Evolutionary conservation across 495 filamentous ascomycete species (phyloP).

Genomic region (Aspergillus diversus): DNA sequence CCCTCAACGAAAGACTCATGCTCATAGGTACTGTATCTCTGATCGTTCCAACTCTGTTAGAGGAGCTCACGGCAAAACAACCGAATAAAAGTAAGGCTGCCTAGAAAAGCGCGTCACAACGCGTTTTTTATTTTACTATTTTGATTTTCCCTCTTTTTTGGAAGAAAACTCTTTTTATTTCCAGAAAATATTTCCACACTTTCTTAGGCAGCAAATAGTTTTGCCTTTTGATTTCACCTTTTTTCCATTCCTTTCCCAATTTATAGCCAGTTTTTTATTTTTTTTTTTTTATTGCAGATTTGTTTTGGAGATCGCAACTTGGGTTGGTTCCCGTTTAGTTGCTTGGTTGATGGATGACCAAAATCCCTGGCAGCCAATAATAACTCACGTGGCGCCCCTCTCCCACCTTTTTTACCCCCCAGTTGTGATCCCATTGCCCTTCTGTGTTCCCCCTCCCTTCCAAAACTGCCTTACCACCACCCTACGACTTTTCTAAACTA

Average conservation of each 20-base stretch:
- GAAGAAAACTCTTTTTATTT: not conserved
- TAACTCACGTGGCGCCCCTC: constrained; percentile 16
- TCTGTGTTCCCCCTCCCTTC: constrained; percentile 7
- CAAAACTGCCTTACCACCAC: not conserved
- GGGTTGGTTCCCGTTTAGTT: not conserved
- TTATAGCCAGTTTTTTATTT: not conserved
- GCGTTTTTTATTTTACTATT: constrained; percentile 3
- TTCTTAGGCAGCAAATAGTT: not conserved
- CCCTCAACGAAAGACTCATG: constrained; percentile 9
- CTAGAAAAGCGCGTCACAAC: constrained; percentile 1
- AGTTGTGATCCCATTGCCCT: constrained; percentile 20
- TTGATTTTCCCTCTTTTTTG: not conserved
- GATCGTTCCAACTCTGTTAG: not conserved
- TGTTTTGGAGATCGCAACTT: constrained; percentile 3
- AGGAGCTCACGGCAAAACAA: constrained; percentile 3
- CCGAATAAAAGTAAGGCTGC: constrained; percentile 14
- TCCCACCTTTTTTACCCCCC: constrained; percentile 10
- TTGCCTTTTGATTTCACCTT: not conserved
- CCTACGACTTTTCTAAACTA: constrained; percentile 5
- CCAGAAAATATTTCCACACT: constrained; percentile 1
- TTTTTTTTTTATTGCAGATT: constrained; percentile 5
- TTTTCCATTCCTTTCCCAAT: not conserved
- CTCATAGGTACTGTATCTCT: constrained; percentile 6
- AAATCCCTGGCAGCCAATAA: constrained; percentile 20
- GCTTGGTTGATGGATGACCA: constrained; percentile 16